Evolutionary conservation across 2,329 filamentous ascomycete species (phyloP), one percentile per base, ranked within the genome.

Genomic region (Diaporthe aspalathi): DNA sequence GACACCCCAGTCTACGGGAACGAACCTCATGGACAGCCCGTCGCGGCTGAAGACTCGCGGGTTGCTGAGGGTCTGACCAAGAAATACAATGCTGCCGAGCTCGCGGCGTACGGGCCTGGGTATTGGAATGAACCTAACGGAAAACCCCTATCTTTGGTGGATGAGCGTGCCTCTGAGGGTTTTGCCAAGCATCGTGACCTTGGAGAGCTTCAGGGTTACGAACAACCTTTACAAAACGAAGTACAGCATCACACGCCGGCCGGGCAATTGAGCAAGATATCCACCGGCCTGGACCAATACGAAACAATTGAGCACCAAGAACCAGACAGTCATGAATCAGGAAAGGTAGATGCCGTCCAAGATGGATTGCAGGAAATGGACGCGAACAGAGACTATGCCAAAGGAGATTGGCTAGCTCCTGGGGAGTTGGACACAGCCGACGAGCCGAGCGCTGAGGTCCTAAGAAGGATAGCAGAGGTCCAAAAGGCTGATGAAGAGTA

Each of bases 331-430:
- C 76, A 78, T 53, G 74, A 77, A 8, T 57, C 75, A 40, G 72
- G 76, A 29, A 73, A 79, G 68, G 74, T 68, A 47, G 83, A 84
- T 53, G 71, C 76, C 20, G 78, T 82, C 20, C 75, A 79, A 43
- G 78, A 80, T 63, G 77, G 80, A 65, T 78, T 84, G 29, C 74
- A 77, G 53, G 81, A 82, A 17, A 84, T 81, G 73, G 83, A 86
- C 68, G 73, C 76, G 54, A 80, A 81, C 63, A 73, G 73, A 22
- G 72, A 75, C n/a, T 68, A 74, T 16, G 22, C 38, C 6, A 24
- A 12, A 20, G 12, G 45, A 9, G 27, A 11, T 27, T 35, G 29
- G 20, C n/a, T 52, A 24, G 57, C 17, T 2, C 14, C 24, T 14
- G 32, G 47, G 20, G 49, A 32, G 8, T 16, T 66, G 3, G 72